A percentile compares a stretch with the other conserved stretches of the same genome.
These are phyloP conservation scores for Pestalotiopsis sp. DNA, from an alignment of 2,329 filamentous ascomycete genomes.

Conservation along the genomic window DNA sequence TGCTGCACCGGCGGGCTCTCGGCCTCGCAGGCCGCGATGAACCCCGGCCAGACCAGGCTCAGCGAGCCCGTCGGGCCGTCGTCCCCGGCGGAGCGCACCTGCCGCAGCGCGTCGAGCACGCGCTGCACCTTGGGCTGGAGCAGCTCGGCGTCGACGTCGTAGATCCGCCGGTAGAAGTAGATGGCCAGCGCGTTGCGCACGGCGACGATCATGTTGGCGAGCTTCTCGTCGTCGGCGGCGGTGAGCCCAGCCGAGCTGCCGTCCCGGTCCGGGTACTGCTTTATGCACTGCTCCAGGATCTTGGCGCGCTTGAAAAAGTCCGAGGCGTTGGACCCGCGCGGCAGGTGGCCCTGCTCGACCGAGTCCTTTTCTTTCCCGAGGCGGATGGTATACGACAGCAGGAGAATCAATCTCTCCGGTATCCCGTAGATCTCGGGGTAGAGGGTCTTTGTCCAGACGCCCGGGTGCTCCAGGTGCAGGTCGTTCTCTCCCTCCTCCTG, in stretches of 20 bases:
- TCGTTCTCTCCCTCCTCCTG: slow-evolving; percentile 39
- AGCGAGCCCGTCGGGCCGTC: slow-evolving; percentile 28
- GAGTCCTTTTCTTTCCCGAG: slow-evolving; percentile 38
- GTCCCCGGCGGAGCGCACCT: slow-evolving; percentile 21
- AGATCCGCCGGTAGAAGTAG: slow-evolving; percentile 41
- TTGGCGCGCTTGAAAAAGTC: slow-evolving; percentile 36
- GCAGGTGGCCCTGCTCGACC: slow-evolving; percentile 15
- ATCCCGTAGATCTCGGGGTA: slow-evolving; percentile 44
- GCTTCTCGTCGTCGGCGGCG: slow-evolving; percentile 16
- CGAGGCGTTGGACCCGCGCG: slow-evolving; percentile 20
- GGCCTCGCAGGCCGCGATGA: slow-evolving; percentile 40
- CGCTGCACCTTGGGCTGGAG: slow-evolving; percentile 35
- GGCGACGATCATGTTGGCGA: slow-evolving; percentile 34
- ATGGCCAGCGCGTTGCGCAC: slow-evolving; percentile 38
- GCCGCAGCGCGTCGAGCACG: slow-evolving; percentile 33
- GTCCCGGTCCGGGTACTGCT: slow-evolving; percentile 17
- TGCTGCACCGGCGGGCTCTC: slow-evolving; percentile 30
- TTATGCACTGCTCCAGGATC: slow-evolving; percentile 34
- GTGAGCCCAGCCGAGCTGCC: background rate
- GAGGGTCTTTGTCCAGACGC: slow-evolving; percentile 37
- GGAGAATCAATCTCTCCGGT: slow-evolving; percentile 35
- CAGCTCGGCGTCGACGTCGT: slow-evolving; percentile 36
- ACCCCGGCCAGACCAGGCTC: slow-evolving; percentile 39
- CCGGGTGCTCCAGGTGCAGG: slow-evolving; percentile 27
- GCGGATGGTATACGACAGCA: slow-evolving; percentile 37